Evolutionary conservation across 148 eudicot species (phyloP).

Genomic region (Polygonum maritimum): DNA sequence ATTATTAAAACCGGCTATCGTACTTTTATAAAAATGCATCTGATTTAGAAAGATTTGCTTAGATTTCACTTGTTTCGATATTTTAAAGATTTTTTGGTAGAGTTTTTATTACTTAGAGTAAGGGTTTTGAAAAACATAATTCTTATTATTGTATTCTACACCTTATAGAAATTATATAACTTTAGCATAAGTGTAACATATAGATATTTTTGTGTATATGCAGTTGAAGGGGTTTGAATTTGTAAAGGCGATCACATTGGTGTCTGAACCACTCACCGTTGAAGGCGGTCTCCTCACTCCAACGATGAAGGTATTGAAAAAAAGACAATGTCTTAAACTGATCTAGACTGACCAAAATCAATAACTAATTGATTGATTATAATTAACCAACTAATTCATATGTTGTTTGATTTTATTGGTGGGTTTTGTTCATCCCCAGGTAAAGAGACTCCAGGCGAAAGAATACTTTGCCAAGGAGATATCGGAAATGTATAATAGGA

Average conservation of each 20-base stretch:
- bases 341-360: neutral
- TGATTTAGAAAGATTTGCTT: no score
- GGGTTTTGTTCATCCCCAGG: slow-evolving; percentile 17
- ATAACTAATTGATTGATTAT: neutral
- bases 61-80: no score
- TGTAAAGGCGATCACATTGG: slow-evolving; percentile 77
- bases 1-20: no score
- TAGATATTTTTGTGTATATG: neutral
- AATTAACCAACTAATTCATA: no score
- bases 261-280: slow-evolving; percentile 67
- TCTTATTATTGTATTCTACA: no score
- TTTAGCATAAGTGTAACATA: neutral
- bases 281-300: slow-evolving; percentile 93
- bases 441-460: slow-evolving; percentile 79
- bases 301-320: slow-evolving; percentile 55
- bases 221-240: slow-evolving; percentile 80
- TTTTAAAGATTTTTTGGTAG: no score
- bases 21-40: neutral
- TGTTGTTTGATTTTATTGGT: neutral
- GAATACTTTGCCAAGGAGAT: slow-evolving; percentile 61
- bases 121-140: no score
- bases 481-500: slow-evolving; percentile 44
- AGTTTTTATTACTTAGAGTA: no score
- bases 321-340: no score
- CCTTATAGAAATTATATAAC: no score